Base-by-base conservation (phyloP, 305 asterid species). In the Coffea humblotiana region DNA sequence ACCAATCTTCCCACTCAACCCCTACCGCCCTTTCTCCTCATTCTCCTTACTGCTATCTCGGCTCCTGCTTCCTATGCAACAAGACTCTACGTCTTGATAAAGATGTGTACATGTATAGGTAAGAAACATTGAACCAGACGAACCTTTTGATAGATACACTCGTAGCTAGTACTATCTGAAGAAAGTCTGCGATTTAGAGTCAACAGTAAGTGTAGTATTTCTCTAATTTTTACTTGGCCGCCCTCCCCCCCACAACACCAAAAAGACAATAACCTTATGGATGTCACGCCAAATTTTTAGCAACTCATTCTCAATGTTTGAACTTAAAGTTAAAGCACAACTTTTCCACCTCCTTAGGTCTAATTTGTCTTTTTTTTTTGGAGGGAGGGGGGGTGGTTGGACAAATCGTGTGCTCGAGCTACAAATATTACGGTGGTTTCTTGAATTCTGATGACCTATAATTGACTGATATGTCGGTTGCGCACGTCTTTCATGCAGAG, bases 31-130 rank as follows among this genome's bases (percentile, higher is more conserved):
- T 47, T 37, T 13, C 75, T 56, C 64, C n/a, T 52, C 45, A 74
- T 9, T 72, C 71, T 61, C 3, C 43, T 40, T 40, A 40, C 6
- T 78, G 82, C 77, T 84, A 75, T 54, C 90, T 84, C 65, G 82
- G 76, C 72, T 80, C 77, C 0, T 87, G 90, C 64, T 76, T 61
- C n/a, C 82, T 84, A 0, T 87, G 90, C 71, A 63, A 64, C 21
- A 82, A 84, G 52, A 56, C 45, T 61, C 51, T 84, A 40, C 25
- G 83, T 25, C 82, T 82, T 12, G 85, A 78, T 29, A 76, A 84
- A 74, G 88, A 87, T 11, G 82, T 84, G 0, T 84, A 82, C 79
- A 82, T 87, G 85, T 87, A 84, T 51, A 80, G 73, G 88, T 83
- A 83, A n/a, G 40, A 18, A 18, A 45, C 14, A 56, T 15, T 40